Evolutionary conservation across 169 alveolate genomes (phyloP).

Genomic region (Plasmodium blacklocki): DNA sequence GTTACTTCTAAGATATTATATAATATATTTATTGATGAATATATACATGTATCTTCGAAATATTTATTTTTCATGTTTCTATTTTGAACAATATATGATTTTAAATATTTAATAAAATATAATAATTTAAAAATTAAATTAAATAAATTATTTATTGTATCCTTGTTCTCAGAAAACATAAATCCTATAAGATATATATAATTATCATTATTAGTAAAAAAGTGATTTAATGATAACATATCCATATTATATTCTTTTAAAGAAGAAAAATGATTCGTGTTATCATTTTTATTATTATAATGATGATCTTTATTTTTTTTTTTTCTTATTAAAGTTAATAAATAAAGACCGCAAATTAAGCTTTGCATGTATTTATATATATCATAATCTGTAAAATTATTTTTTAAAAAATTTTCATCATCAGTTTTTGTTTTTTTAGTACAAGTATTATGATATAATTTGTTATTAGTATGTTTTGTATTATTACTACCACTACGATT

Average conservation of each 20-base stretch:
- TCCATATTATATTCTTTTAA: slow-evolving; percentile 46
- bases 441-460: slow-evolving; percentile 4
- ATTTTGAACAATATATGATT: slow-evolving; percentile 35
- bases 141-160: slow-evolving; percentile 34
- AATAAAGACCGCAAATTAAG: slow-evolving; percentile 52
- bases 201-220: slow-evolving; percentile 22
- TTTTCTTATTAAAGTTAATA: slow-evolving; percentile 37
- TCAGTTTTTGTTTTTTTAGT: neutral
- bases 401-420: slow-evolving; percentile 25
- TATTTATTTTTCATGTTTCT: slow-evolving; percentile 40
- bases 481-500: neutral
- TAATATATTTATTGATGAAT: slow-evolving; percentile 51
- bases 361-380: slow-evolving; percentile 66
- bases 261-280: neutral
- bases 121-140: slow-evolving; percentile 41
- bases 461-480: neutral
- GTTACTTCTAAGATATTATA: slow-evolving; percentile 56
- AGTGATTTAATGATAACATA: slow-evolving; percentile 14
- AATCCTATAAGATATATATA: slow-evolving; percentile 39
- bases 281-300: slow-evolving; percentile 1
- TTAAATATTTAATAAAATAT: slow-evolving; percentile 44
- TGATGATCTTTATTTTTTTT: slow-evolving; percentile 20
- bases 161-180: slow-evolving; percentile 65
- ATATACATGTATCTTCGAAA: slow-evolving; percentile 42
- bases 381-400: slow-evolving; percentile 54